Conservation (phyloP, 1,139 yeast genomes). For the Suhomyces maxii region DNA sequence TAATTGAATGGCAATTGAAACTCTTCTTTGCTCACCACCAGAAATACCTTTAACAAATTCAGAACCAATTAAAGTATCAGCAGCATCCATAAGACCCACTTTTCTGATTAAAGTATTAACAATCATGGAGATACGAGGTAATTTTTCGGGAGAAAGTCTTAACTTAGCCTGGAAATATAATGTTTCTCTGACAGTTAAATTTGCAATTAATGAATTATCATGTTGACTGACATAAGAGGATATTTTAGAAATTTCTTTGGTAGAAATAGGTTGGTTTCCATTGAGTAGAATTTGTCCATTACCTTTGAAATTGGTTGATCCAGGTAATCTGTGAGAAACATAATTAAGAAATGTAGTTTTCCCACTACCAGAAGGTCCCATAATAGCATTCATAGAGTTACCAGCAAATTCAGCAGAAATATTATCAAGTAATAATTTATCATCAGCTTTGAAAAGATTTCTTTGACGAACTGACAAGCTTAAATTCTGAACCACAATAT, state of each 20-base stretch:
- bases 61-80: slow-evolving; percentile 73
- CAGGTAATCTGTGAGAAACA: slow-evolving; percentile 61
- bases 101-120: slow-evolving; percentile 59
- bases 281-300: slow-evolving; percentile 28
- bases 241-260: slow-evolving; percentile 44
- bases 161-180: slow-evolving; percentile 69
- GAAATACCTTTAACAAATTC: slow-evolving; percentile 75
- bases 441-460: slow-evolving; percentile 3
- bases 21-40: slow-evolving; percentile 85
- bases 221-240: slow-evolving; percentile 79
- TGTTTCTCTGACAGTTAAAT: slow-evolving; percentile 77
- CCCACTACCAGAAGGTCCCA: slow-evolving; percentile 92
- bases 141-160: slow-evolving; percentile 48
- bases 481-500: slow-evolving; percentile 7
- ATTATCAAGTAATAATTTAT: slow-evolving; percentile 40
- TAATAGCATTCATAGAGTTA: slow-evolving; percentile 70
- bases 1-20: slow-evolving; percentile 77
- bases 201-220: slow-evolving; percentile 68
- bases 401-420: slow-evolving; percentile 61
- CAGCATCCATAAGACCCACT: slow-evolving; percentile 76
- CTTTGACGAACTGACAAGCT: slow-evolving; percentile 2
- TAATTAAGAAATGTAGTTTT: slow-evolving; percentile 72
- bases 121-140: slow-evolving; percentile 28
- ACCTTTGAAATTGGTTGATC: slow-evolving; percentile 33
- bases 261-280: slow-evolving; percentile 38